A percentile compares a stretch with the other conserved stretches of the same genome.
Evolutionary conservation across 306 rosid species (phyloP).

Genomic region (peach (Prunus persica)): Prunus_persica_NCBIv2 NC_034009.1:671501-672000

Average conservation of each 20-base stretch:
- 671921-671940: neutral
- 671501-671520: no score
- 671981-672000: no score
- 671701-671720: neutral
- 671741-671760: neutral
- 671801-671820: neutral
- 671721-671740: slow-evolving; percentile 18
- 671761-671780: neutral
- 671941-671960: neutral
- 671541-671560: neutral
- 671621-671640: neutral
- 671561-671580: neutral
- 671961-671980: no score
- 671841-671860: neutral
- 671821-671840: neutral
- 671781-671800: neutral
- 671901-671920: neutral
- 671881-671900: slow-evolving; percentile 12
- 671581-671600: neutral
- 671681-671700: neutral
- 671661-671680: neutral
- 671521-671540: neutral
- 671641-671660: neutral
- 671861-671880: neutral
- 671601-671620: neutral